Conservation (phyloP, 75 land plant genomes). For the Azolla pinnata region DNA sequence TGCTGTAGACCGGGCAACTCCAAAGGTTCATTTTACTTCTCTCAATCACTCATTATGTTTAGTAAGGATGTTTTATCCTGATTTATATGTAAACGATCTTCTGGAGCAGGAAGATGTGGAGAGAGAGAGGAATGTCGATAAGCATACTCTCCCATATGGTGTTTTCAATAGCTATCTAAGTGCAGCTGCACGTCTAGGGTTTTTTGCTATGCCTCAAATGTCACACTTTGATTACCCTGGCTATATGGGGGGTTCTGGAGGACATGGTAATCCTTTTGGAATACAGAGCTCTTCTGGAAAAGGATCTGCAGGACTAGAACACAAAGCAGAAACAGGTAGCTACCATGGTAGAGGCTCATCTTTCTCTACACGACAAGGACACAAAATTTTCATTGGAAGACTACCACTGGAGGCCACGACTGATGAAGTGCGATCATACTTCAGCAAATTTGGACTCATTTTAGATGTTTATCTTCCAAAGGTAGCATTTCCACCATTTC, state of each 20-base stretch:
- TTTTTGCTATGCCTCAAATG: constrained; percentile 60
- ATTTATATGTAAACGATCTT: too few species aligned
- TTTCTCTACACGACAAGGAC: constrained; percentile 43
- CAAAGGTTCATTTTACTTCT: too few species aligned
- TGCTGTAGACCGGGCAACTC: constrained; percentile 80
- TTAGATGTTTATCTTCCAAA: constrained; percentile 94
- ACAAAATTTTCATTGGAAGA: constrained; percentile 92
- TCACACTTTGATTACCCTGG: constrained; percentile 44
- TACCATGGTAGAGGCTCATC: background rate
- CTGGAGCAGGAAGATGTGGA: background rate
- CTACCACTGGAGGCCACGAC: constrained; percentile 87
- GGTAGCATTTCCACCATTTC: too few species aligned
- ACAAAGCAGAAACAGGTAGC: background rate
- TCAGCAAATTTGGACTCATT: constrained; percentile 86
- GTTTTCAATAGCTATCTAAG: constrained; percentile 73
- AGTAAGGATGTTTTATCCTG: too few species aligned
- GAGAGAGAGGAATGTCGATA: background rate
- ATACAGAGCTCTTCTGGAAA: background rate
- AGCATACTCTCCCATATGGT: constrained; percentile 41
- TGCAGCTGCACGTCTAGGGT: constrained; percentile 62
- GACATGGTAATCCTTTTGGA: background rate
- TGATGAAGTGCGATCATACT: constrained; percentile 79
- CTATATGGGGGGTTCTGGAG: background rate
- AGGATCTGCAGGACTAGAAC: background rate
- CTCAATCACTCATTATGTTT: too few species aligned